phyloP scores from a whole-genome alignment of 495 filamentous ascomycete genomes.

The Aspergillus cristatus region DNA sequence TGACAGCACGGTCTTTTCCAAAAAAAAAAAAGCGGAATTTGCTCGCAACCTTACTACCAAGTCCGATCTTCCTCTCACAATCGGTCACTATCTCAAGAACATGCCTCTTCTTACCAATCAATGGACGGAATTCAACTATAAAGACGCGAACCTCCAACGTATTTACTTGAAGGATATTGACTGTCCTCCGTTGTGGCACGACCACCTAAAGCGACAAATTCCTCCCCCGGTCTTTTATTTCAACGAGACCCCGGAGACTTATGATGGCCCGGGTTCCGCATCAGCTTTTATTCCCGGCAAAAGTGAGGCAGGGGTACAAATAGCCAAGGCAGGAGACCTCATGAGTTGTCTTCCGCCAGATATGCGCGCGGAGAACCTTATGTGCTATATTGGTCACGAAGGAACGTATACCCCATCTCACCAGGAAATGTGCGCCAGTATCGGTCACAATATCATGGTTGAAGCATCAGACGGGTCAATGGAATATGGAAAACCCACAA shows the following conservation, averaged over 20 bases:
- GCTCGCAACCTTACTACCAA: conserved; percentile 66
- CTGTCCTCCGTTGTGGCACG: conserved; percentile 74
- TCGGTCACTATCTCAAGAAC: conserved; percentile 79
- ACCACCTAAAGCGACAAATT: conserved; percentile 65
- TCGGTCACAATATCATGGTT: conserved; percentile 98
- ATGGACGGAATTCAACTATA: conserved; percentile 57
- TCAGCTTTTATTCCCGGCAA: not conserved
- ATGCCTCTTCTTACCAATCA: conserved; percentile 69
- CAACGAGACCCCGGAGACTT: conserved; percentile 61
- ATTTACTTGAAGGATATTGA: conserved; percentile 96
- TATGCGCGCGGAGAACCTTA: conserved; percentile 90
- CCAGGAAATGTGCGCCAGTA: conserved; percentile 92
- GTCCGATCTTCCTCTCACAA: conserved; percentile 65
- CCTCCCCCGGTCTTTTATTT: conserved; percentile 76
- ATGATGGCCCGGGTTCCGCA: conserved; percentile 26
- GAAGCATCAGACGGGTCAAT: conserved; percentile 56
- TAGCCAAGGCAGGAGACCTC: conserved; percentile 69
- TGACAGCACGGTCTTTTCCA: conserved; percentile 4
- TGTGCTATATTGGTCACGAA: conserved; percentile 98
- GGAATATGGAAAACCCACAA: conserved; percentile 57
- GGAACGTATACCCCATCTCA: conserved; percentile 95
- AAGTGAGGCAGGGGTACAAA: conserved; percentile 7
- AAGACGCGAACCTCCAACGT: conserved; percentile 63
- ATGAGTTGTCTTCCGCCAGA: conserved; percentile 83
- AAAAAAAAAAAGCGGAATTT: conserved; percentile 43